phyloP scores from a whole-genome alignment of 768 basidiomycete genomes.

The Serendipita sp. region DNA sequence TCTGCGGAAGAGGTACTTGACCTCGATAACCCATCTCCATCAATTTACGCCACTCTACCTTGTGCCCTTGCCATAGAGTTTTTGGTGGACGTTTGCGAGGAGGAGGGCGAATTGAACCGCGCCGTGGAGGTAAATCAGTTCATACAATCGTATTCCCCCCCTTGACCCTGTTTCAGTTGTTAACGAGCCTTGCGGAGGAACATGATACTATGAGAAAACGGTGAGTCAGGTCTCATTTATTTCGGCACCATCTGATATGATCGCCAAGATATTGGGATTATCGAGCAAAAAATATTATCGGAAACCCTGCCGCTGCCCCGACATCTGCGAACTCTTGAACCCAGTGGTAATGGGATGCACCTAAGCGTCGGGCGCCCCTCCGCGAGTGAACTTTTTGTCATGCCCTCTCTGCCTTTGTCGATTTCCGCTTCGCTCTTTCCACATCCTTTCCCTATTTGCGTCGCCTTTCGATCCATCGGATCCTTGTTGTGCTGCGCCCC shows the following conservation, averaged over 20 bases:
- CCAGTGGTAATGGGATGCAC: too few species aligned
- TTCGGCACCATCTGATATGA: neutral
- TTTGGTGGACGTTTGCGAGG: slow-evolving; percentile 58
- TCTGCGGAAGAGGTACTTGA: slow-evolving; percentile 23
- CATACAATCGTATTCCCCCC: slow-evolving; percentile 8
- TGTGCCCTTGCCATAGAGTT: slow-evolving; percentile 71
- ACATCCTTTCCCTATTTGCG: slow-evolving; percentile 40
- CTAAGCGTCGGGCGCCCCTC: slow-evolving; percentile 16
- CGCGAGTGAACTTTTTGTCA: slow-evolving; percentile 73
- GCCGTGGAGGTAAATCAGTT: slow-evolving; percentile 20
- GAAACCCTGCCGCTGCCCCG: too few species aligned
- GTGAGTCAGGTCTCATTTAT: slow-evolving; percentile 24
- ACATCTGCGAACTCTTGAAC: too few species aligned
- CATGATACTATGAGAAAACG: slow-evolving; percentile 63
- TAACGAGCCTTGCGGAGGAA: slow-evolving; percentile 50
- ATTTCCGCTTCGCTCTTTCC: slow-evolving; percentile 70
- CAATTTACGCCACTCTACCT: slow-evolving; percentile 51
- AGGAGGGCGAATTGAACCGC: slow-evolving; percentile 29
- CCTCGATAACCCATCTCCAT: slow-evolving; percentile 58
- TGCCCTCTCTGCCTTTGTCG: slow-evolving; percentile 68
- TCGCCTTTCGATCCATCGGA: slow-evolving; percentile 11
- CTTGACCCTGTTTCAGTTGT: slow-evolving; percentile 32
- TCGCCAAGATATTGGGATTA: slow-evolving; percentile 56
- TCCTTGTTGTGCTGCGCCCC: slow-evolving; percentile 4
- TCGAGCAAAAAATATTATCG: slow-evolving; percentile 27